Evolutionary conservation across 1,284 basidiomycete species (phyloP), one percentile per base, ranked within the genome.

Genomic region (Coniferiporia weirii): DNA sequence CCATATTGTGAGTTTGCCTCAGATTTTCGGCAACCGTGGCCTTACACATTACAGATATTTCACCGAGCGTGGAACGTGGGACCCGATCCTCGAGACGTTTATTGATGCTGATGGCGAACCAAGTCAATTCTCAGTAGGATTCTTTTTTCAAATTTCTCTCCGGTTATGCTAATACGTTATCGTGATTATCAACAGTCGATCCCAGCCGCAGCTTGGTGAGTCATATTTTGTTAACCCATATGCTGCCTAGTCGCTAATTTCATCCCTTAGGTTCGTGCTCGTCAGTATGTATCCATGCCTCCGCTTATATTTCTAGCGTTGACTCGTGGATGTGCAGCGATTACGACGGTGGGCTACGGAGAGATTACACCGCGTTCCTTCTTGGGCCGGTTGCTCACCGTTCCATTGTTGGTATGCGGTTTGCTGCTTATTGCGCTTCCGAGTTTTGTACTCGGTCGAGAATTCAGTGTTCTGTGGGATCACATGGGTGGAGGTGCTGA

Each of bases 391-490:
- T 75, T 95, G 40, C 76, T 95, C 63, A 93, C 92, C 0, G 76
- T 95, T 0, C 93, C 93, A 0, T 78, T 95, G 19, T 82, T 95
- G 49, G 80, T 91, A 20, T 94, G 92, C 67, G 93, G 93, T 1
- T 76, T 95, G 7, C 77, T 95, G 0, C 78, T 95, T 46, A 93
- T 95, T 67, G 93, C 93, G 0, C 77, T 95, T 1, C 92, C 92
- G 4, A 89, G 85, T 64, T 95, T 95, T 66, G 92, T 95, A 0
- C 82, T 95, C 6, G 93, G 93, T 0, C 75, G 91, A 50, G 92
- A 95, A 69, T 95, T 95, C 70, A 91, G 90, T 60, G 77, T 87
- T 8, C 89, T 93, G 1, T 94, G 91, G 87, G 91, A 93, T 62
- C 79, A 81, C 19, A 91, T 94, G 85, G 78, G 76, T 5, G 71